Conservation (phyloP, 2,329 filamentous ascomycete species). For the Penicillium sp. region DNA sequence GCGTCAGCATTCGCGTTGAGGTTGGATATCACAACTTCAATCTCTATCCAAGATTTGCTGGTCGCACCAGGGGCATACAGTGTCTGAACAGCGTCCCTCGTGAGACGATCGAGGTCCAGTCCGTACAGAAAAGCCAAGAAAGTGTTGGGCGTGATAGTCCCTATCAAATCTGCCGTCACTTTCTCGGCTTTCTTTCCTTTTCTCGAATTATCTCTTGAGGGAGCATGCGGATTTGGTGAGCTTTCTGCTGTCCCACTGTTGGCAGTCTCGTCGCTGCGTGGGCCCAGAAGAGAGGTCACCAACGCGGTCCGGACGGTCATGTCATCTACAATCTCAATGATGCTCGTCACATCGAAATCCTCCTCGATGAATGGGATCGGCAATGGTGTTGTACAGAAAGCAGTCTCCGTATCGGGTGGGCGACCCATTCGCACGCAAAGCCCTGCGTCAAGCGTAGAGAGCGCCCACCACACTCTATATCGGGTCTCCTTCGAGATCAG, state of each 20-base stretch:
- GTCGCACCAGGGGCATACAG: constrained; percentile 36
- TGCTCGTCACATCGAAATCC: constrained; percentile 28
- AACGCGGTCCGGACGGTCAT: constrained; percentile 28
- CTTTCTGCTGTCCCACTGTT: constrained; percentile 8
- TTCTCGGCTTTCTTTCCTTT: constrained; percentile 17
- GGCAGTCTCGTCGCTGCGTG: not conserved
- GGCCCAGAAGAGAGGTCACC: constrained; percentile 19
- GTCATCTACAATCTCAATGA: constrained; percentile 30
- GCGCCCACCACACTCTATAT: constrained; percentile 42
- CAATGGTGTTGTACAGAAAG: constrained; percentile 39
- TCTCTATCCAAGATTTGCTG: constrained; percentile 32
- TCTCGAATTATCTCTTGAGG: not conserved
- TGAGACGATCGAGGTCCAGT: constrained; percentile 33
- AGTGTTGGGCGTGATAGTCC: constrained; percentile 30
- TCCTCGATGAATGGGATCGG: constrained; percentile 37
- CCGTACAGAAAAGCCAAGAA: constrained; percentile 37
- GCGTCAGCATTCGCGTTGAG: constrained; percentile 32
- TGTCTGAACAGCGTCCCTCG: constrained; percentile 32
- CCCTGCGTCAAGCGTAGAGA: constrained; percentile 37
- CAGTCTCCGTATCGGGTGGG: constrained; percentile 32
- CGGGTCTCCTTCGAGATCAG: constrained; percentile 38
- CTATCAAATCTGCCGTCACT: constrained; percentile 20
- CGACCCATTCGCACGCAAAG: constrained; percentile 41
- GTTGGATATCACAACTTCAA: constrained; percentile 30
- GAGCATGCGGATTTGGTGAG: not conserved